phyloP scores from a whole-genome alignment of 257 asterid genomes.

The Datura wrightii region DNA sequence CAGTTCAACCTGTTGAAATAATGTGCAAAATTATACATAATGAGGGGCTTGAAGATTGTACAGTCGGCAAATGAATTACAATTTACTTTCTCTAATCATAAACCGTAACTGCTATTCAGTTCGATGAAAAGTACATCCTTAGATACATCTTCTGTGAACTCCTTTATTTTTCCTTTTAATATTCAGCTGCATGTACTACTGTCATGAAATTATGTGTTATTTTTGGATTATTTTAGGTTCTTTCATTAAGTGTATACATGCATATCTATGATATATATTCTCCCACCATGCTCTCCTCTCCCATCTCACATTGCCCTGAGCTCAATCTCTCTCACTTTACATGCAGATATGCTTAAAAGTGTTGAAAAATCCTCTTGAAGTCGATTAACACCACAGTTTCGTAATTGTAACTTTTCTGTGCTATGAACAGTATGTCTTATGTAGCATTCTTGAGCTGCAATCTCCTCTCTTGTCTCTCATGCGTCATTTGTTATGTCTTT shows the following conservation, averaged over 20 bases:
- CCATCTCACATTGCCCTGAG: not conserved
- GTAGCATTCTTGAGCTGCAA: constrained; percentile 15
- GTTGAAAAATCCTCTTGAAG: not conserved
- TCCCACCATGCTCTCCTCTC: constrained; percentile 1
- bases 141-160: not conserved
- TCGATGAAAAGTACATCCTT: not conserved
- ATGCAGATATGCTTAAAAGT: not conserved
- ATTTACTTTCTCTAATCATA: not conserved
- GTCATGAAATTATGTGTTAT: not conserved
- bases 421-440: not conserved
- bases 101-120: not conserved
- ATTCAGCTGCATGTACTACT: constrained; percentile 7
- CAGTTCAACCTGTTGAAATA: not conserved
- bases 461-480: constrained; percentile 1
- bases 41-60: constrained; percentile 18
- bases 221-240: not conserved
- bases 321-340: constrained; percentile 14
- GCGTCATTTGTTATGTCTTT: not conserved
- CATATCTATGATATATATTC: constrained; percentile 22
- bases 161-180: not conserved
- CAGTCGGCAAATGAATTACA: not conserved
- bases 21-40: not conserved
- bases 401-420: not conserved
- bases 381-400: not conserved
- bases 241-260: constrained; percentile 23